Percentiles rank a stretch among this genome's conserved stretches.
Conservation (phyloP, 345 rosid genomes). For the Melastoma malabathricum region DNA sequence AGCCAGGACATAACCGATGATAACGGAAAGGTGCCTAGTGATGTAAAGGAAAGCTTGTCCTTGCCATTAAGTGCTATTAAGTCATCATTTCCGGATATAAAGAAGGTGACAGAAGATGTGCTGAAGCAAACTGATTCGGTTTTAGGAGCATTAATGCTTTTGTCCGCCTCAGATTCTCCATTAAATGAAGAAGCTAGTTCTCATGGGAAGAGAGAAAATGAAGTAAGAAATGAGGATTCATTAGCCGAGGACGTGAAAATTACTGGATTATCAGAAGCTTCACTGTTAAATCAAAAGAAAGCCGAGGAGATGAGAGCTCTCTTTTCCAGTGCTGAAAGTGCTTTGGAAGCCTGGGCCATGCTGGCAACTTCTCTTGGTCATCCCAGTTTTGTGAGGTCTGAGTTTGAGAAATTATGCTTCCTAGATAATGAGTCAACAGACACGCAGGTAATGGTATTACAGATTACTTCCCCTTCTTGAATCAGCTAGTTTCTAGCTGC, state of each 20-base stretch:
- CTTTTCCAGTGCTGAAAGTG: constrained; percentile 81
- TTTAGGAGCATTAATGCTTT: constrained; percentile 81
- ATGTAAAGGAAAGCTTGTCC: constrained; percentile 24
- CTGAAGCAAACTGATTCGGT: constrained; percentile 75
- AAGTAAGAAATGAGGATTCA: constrained; percentile 6
- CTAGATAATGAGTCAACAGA: constrained; percentile 73
- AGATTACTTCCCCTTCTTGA: not conserved
- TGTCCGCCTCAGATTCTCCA: constrained; percentile 61
- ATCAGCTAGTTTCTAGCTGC: not conserved
- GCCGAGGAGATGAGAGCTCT: constrained; percentile 84
- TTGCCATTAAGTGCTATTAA: constrained; percentile 19
- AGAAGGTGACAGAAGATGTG: constrained; percentile 66
- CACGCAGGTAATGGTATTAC: constrained; percentile 53
- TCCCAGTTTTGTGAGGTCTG: constrained; percentile 90
- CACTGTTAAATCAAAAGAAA: constrained; percentile 41
- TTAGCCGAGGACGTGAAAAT: constrained; percentile 21
- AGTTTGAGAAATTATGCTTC: constrained; percentile 89
- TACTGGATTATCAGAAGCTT: constrained; percentile 21
- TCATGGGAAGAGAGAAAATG: constrained; percentile 17
- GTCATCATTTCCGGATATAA: constrained; percentile 68
- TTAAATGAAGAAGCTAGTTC: constrained; percentile 33
- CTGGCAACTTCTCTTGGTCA: constrained; percentile 90
- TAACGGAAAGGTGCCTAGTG: constrained; percentile 23
- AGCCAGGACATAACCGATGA: constrained; percentile 25
- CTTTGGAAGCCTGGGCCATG: constrained; percentile 99